Conservation (phyloP, 768 basidiomycete species). For the Lentinula boryana region DNA sequence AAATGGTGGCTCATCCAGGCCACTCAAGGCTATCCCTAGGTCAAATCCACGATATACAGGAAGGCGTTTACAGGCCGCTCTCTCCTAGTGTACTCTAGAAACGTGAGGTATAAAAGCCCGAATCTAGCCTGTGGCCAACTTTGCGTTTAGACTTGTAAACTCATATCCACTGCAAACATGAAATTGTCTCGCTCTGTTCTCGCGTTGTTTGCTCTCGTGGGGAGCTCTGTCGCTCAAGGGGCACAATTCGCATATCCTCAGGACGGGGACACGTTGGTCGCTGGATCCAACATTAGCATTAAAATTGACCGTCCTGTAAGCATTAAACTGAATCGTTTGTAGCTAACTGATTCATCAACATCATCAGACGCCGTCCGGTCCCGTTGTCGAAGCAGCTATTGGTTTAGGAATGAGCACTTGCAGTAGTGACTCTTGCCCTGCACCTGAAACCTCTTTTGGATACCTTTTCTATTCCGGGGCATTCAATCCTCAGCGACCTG, state of each 20-base stretch:
- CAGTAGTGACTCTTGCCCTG: neutral
- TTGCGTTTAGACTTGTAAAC: too few species aligned
- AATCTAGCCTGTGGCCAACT: neutral
- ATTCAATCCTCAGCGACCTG: neutral
- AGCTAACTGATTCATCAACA: neutral
- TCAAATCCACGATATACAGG: neutral
- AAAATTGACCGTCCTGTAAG: constrained; percentile 3
- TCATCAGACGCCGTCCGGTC: neutral
- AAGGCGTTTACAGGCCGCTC: neutral
- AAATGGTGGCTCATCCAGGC: neutral
- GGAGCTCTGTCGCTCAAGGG: neutral
- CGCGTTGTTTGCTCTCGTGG: neutral
- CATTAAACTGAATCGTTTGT: too few species aligned
- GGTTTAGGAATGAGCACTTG: constrained; percentile 1
- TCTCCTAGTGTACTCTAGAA: neutral
- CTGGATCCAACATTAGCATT: neutral
- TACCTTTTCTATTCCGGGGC: neutral
- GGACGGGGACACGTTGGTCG: neutral
- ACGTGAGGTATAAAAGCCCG: neutral
- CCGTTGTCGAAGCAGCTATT: neutral
- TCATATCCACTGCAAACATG: too few species aligned
- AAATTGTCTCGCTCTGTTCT: neutral
- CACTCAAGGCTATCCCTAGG: neutral
- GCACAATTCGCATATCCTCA: neutral
- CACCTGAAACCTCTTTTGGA: neutral